Conservation (phyloP, 345 rosid species). For the Eucalyptus erythrocorys region DNA sequence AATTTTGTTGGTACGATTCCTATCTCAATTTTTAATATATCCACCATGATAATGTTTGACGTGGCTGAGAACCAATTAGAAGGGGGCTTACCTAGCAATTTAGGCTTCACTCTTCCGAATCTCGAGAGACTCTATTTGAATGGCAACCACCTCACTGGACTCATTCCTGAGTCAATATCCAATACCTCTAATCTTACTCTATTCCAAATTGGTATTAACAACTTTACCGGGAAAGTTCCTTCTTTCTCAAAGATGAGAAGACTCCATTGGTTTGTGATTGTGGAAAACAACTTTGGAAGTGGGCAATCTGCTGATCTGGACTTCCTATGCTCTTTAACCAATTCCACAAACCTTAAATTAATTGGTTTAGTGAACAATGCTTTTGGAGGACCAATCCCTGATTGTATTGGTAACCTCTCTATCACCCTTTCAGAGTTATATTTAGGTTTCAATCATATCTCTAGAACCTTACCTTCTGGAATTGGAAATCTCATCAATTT, state of each 20-base stretch:
- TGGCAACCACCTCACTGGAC: rapidly evolving
- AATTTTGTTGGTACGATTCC: rapidly evolving
- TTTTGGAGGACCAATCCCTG: background rate
- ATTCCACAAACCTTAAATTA: rapidly evolving
- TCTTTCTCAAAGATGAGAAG: background rate
- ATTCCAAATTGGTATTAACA: rapidly evolving
- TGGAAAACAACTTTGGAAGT: rapidly evolving
- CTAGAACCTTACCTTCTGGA: background rate
- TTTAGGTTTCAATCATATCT: background rate
- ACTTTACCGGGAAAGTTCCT: background rate
- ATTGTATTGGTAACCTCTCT: background rate
- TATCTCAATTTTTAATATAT: background rate
- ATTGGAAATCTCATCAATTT: slow-evolving; percentile 6
- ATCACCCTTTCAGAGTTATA: rapidly evolving
- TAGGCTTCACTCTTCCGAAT: background rate
- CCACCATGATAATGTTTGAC: rapidly evolving
- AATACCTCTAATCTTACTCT: rapidly evolving
- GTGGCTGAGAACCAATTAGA: rapidly evolving
- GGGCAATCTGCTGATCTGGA: background rate
- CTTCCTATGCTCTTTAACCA: background rate
- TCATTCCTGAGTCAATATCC: background rate
- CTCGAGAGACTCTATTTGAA: rapidly evolving
- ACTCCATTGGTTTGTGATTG: rapidly evolving
- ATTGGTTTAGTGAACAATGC: rapidly evolving
- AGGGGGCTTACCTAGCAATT: rapidly evolving